Base-by-base conservation (phyloP, 2,329 filamentous ascomycete species). In the Pseudophaeomoniella oleicola region DNA sequence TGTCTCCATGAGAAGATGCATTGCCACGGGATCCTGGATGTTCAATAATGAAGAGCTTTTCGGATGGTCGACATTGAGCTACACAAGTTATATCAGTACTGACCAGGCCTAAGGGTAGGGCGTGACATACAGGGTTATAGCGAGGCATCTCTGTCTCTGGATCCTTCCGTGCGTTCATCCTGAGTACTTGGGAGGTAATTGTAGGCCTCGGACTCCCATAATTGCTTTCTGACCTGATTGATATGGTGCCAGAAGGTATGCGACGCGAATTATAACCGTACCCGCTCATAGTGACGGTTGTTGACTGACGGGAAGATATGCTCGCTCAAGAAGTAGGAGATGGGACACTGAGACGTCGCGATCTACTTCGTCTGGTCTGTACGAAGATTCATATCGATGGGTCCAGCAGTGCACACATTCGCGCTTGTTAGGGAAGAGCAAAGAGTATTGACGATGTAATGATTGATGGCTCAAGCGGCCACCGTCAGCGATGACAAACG, bases 1-100 rank as follows among this genome's bases (percentile, higher is more conserved):
- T 14, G 85, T 96, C 63, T 96, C 88, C 42, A 90, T 87, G 40
- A 98, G 71, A 33, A 98, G 65, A 56, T 96, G 92, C 55, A 94
- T 78, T 48, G 86, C 81, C 32, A 98, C 69, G 0, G 69, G 69
- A 48, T 78, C 74, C 44, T 61, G 66, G 38, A 57, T 49, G 37
- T 64, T 60, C 16, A 60, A 48, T 16, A 59, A 48, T 19, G 53
- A 51, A 4, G 59, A 58, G 43, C 52, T 58, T 34, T 47, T 53
- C 11, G 51, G 52, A 19, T 56, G 51, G 10, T 45, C 39, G 11
- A 52, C 40, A 37, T 81, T 41, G 68, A 72, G 55, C 83, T 81
- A 40, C 37, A 43, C 13, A 13, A 31, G 16, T 41, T 31, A 37
- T 35, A 32, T 13, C 15, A 4, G 3, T 4, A 27, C 22, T 9